These are phyloP conservation scores for Lactarius vividus DNA, from an alignment of 768 basidiomycete species.

Conservation along the genomic window DNA sequence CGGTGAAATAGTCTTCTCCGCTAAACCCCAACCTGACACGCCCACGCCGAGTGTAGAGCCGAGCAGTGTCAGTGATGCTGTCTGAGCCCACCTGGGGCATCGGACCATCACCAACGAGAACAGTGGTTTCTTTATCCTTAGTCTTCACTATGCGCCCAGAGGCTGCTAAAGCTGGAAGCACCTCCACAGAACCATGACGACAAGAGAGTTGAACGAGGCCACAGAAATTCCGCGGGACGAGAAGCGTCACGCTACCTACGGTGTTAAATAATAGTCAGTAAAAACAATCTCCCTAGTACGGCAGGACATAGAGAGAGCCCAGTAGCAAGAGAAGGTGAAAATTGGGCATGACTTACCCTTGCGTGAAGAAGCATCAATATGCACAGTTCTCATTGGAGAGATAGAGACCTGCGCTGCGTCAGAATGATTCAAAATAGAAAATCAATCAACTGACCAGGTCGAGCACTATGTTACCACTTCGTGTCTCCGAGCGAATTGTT, in stretches of 20 bases:
- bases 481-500: constrained; percentile 17
- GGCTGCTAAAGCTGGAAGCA: constrained; percentile 21
- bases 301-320: not conserved
- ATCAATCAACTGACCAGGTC: constrained; percentile 17
- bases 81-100: constrained; percentile 10
- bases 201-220: constrained; percentile 24
- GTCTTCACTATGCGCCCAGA: constrained; percentile 14
- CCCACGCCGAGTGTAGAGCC: constrained; percentile 20
- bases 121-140: constrained; percentile 5
- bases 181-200: constrained; percentile 6
- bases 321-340: not conserved
- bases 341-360: constrained; percentile 8
- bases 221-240: constrained; percentile 25
- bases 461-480: constrained; percentile 12
- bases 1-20: constrained; percentile 20
- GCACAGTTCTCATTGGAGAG: constrained; percentile 15
- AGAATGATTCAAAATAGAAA: not conserved
- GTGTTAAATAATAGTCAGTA: not conserved
- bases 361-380: constrained; percentile 7
- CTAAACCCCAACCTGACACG: constrained; percentile 25
- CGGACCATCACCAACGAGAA: constrained; percentile 20
- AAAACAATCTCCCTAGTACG: not conserved
- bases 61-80: constrained; percentile 15
- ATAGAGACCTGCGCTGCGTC: constrained; percentile 16
- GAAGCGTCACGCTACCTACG: constrained; percentile 19